Evolutionary conservation across 2,329 filamentous ascomycete species (phyloP).

Genomic region (Trichoderma koningii): DNA sequence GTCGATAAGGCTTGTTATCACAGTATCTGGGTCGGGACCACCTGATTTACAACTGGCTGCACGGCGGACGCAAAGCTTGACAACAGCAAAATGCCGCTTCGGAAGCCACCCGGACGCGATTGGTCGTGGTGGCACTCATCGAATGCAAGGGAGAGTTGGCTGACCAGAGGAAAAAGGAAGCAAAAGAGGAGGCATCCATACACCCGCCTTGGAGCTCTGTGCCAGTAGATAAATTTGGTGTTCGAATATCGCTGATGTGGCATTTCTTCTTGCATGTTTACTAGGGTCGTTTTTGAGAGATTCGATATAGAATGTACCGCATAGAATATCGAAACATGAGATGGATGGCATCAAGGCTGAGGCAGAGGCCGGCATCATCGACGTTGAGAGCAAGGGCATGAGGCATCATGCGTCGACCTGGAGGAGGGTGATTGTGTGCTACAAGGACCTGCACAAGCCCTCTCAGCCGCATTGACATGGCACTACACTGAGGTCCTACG

Average conservation of each 20-base stretch:
- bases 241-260: background rate
- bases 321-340: too few species aligned
- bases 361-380: background rate
- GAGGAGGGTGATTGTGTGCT: background rate
- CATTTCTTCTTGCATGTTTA: too few species aligned
- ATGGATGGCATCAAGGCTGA: background rate
- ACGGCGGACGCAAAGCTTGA: background rate
- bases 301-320: too few species aligned
- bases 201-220: background rate
- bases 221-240: background rate
- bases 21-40: background rate
- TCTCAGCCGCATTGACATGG: background rate
- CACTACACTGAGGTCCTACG: background rate
- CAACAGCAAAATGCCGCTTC: background rate
- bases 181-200: too few species aligned
- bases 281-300: too few species aligned
- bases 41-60: background rate
- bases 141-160: conserved; percentile 7
- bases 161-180: background rate
- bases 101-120: background rate
- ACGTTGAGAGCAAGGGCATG: background rate
- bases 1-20: too few species aligned
- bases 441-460: conserved; percentile 1
- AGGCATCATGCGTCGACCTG: background rate
- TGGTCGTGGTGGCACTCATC: background rate